Conservation (phyloP, 2,329 filamentous ascomycete species). For the Aspergillus melleus region DNA sequence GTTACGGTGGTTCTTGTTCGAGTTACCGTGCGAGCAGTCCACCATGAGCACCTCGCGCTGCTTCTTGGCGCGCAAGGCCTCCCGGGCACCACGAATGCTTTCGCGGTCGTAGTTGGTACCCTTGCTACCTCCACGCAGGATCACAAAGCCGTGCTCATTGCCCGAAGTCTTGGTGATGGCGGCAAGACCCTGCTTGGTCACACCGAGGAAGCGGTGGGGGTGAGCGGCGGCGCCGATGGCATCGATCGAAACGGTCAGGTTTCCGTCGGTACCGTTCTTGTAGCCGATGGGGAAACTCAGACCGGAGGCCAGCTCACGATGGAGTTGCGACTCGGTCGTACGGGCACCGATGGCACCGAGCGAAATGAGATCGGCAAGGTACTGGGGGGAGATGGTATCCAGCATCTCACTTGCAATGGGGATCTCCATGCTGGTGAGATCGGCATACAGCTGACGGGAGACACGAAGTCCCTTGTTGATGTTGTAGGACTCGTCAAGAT, state of each 20-base stretch:
- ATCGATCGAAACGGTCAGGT: conserved; percentile 86
- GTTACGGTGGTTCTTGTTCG: conserved; percentile 95
- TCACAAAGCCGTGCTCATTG: conserved; percentile 97
- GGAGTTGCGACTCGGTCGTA: conserved; percentile 94
- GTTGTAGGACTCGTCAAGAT: conserved; percentile 95
- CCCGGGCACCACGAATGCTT: conserved; percentile 76
- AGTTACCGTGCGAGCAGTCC: conserved; percentile 98
- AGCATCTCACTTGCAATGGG: conserved; percentile 98
- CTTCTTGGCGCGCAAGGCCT: conserved; percentile 76
- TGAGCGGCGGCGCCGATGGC: conserved; percentile 74
- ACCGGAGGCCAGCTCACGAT: conserved; percentile 92
- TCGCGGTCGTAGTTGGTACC: conserved; percentile 93
- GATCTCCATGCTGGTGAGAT: conserved; percentile 83
- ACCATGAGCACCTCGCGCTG: conserved; percentile 93
- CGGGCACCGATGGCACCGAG: conserved; percentile 93
- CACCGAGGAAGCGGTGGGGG: conserved; percentile 93
- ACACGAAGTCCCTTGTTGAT: conserved; percentile 98
- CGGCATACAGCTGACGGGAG: conserved; percentile 89
- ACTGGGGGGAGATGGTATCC: conserved; percentile 97
- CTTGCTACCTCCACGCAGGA: conserved; percentile 84
- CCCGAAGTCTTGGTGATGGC: conserved; percentile 91
- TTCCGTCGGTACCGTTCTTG: conserved; percentile 98
- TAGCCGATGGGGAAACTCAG: conserved; percentile 97
- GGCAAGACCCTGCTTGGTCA: conserved; percentile 94
- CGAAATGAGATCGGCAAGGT: conserved; percentile 92